Conservation (phyloP, 1,284 basidiomycete species). For the Sanguinoderma infundibulare region DNA sequence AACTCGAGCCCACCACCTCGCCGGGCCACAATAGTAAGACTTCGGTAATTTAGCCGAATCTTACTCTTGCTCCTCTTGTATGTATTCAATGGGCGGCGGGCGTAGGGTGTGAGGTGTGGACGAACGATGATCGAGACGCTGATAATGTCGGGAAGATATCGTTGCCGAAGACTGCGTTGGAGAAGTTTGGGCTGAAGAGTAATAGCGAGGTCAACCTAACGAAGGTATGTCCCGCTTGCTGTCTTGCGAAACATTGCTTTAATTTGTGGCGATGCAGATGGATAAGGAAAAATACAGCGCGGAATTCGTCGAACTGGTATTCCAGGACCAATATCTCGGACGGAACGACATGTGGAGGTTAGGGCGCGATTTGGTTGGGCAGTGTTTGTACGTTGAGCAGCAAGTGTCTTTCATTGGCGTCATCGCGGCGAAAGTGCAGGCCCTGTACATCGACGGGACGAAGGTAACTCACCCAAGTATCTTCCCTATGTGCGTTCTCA, state of each 20-base stretch:
- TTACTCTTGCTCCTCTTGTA: no score
- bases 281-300: conserved; percentile 67
- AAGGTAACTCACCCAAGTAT: conserved; percentile 46
- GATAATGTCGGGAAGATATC: conserved; percentile 67
- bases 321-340: conserved; percentile 91
- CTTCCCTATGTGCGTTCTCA: not conserved
- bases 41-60: no score
- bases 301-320: conserved; percentile 87
- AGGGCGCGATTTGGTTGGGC: conserved; percentile 77
- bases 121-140: not conserved
- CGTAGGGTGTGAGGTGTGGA: not conserved
- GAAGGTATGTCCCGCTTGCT: no score
- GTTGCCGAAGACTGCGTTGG: conserved; percentile 69
- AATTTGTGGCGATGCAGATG: conserved; percentile 49
- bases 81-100: not conserved
- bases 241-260: not conserved
- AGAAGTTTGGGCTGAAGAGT: conserved; percentile 71
- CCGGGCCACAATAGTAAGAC: no score
- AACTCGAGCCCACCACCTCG: no score
- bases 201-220: conserved; percentile 71
- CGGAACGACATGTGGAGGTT: conserved; percentile 94
- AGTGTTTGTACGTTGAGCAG: conserved; percentile 73
- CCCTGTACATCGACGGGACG: conserved; percentile 70
- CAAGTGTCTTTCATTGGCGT: conserved; percentile 80
- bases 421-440: conserved; percentile 79